A percentile compares a stretch with the other conserved stretches of the same genome.
phyloP scores from a whole-genome alignment of 1,139 yeast species.

The Lodderomyces pseudojiufengensis region DNA sequence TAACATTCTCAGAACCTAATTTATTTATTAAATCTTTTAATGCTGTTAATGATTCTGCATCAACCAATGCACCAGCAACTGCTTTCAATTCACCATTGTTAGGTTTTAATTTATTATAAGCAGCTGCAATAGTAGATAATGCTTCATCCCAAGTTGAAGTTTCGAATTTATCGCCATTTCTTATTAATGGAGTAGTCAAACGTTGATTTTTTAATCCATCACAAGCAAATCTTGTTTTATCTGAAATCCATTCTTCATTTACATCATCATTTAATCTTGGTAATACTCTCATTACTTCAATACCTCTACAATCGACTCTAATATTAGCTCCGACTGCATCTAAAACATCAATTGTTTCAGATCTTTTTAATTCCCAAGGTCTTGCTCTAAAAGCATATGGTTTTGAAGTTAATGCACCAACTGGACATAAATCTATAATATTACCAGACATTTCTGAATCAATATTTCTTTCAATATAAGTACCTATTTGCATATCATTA shows the following conservation, averaged over 20 bases:
- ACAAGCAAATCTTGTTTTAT: slow-evolving; percentile 80
- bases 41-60: slow-evolving; percentile 80
- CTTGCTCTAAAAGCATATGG: slow-evolving; percentile 90
- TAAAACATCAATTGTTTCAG: slow-evolving; percentile 82
- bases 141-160: slow-evolving; percentile 90
- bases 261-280: slow-evolving; percentile 85
- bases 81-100: slow-evolving; percentile 74
- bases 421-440: slow-evolving; percentile 86
- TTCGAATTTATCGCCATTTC: slow-evolving; percentile 67
- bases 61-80: slow-evolving; percentile 76
- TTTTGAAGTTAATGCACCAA: slow-evolving; percentile 86
- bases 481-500: slow-evolving; percentile 88
- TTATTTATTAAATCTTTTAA: slow-evolving; percentile 75
- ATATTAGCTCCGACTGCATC: slow-evolving; percentile 83
- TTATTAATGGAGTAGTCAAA: slow-evolving; percentile 75
- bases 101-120: slow-evolving; percentile 56
- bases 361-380: slow-evolving; percentile 92
- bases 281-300: slow-evolving; percentile 83
- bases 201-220: slow-evolving; percentile 88
- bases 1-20: slow-evolving; percentile 77
- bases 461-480: slow-evolving; percentile 80
- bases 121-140: slow-evolving; percentile 63
- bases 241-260: slow-evolving; percentile 91
- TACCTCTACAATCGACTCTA: slow-evolving; percentile 83
- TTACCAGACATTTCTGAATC: slow-evolving; percentile 87